A percentile compares a stretch with the other conserved stretches of the same genome.
phyloP scores from a whole-genome alignment of 169 alveolate species.

The Cryptosporidium parvum region DNA sequence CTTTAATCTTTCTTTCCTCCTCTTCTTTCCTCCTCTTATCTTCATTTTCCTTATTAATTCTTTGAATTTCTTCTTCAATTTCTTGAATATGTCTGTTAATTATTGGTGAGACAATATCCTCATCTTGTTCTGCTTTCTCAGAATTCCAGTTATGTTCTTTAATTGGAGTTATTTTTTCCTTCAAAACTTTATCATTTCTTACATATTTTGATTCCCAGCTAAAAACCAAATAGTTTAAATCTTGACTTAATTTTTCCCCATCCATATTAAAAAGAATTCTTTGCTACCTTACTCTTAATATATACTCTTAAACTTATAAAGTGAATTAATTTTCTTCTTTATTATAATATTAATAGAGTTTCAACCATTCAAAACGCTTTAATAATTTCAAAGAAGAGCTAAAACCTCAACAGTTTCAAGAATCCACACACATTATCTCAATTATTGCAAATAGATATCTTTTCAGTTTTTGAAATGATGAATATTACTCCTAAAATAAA shows the following conservation, averaged over 20 bases:
- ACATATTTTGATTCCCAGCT: conserved; percentile 49
- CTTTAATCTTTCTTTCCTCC: conserved; percentile 30
- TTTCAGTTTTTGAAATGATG: neutral
- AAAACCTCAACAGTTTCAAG: neutral
- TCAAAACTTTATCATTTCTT: neutral
- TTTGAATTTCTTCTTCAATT: conserved; percentile 40
- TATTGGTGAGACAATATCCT: conserved; percentile 46
- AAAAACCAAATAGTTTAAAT: conserved; percentile 15
- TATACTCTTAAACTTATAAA: neutral
- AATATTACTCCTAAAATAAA: neutral
- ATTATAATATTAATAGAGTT: neutral
- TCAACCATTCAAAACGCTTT: neutral
- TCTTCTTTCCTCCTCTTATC: conserved; percentile 1
- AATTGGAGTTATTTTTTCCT: neutral
- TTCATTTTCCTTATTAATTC: conserved; percentile 6
- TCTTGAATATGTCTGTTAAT: conserved; percentile 28
- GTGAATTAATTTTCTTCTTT: neutral
- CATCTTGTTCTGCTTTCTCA: neutral
- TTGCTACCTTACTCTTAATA: neutral
- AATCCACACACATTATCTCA: conserved; percentile 5
- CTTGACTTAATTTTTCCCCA: conserved; percentile 52
- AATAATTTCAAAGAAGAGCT: neutral
- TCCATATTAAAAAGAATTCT: conserved; percentile 25
- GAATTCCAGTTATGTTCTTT: neutral
- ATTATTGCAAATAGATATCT: neutral